Evolutionary conservation across 768 basidiomycete genomes (phyloP).

Genomic region (Leccinum disarticulatum): DNA sequence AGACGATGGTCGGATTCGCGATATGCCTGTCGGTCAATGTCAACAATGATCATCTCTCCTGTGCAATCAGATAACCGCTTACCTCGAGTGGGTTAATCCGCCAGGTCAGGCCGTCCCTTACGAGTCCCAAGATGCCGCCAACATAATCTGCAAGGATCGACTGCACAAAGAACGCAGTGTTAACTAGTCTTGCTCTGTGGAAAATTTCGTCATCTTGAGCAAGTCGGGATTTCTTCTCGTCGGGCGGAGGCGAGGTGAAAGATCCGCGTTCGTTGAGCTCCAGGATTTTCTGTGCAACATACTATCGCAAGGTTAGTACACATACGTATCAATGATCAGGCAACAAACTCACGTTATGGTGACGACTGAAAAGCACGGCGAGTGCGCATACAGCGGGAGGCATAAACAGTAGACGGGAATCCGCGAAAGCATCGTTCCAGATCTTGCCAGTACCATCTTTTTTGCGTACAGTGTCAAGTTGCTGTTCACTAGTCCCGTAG

Average conservation of each 20-base stretch:
- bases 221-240: conserved; percentile 22
- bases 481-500: conserved; percentile 58
- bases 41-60: neutral
- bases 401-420: conserved; percentile 64
- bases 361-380: conserved; percentile 65
- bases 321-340: neutral
- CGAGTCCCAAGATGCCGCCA: conserved; percentile 70
- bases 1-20: conserved; percentile 53
- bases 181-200: conserved; percentile 68
- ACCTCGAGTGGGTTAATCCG: conserved; percentile 67
- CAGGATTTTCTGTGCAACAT: conserved; percentile 63
- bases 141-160: conserved; percentile 73
- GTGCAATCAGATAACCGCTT: neutral
- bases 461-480: conserved; percentile 52
- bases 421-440: conserved; percentile 68
- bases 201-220: conserved; percentile 78
- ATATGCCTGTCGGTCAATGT: conserved; percentile 38
- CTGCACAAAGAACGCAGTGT: conserved; percentile 70
- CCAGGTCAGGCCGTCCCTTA: conserved; percentile 62
- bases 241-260: conserved; percentile 32
- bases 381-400: conserved; percentile 69
- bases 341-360: conserved; percentile 60
- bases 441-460: conserved; percentile 67
- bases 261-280: conserved; percentile 65
- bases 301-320: conserved; percentile 41